phyloP scores from a whole-genome alignment of 1,284 basidiomycete genomes.

The Tetrapyrgos nigripes region DNA sequence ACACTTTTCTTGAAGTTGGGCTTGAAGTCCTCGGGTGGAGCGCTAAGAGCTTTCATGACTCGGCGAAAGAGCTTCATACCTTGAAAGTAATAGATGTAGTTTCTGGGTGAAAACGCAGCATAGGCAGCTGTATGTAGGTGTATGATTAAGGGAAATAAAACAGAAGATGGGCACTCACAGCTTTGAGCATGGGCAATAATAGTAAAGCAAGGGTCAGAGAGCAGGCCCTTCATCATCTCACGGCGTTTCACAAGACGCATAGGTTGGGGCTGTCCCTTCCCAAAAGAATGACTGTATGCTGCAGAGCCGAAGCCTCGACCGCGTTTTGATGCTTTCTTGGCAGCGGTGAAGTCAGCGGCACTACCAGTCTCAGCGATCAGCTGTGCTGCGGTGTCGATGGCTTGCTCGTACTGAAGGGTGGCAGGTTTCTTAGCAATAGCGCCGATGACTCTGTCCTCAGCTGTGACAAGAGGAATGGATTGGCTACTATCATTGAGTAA shows the following conservation, averaged over 20 bases:
- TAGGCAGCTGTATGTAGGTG: background rate
- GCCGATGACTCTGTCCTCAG: background rate
- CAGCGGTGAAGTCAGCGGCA: background rate
- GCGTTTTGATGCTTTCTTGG: background rate
- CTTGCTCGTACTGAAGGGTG: background rate
- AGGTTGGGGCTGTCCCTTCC: conserved; percentile 1
- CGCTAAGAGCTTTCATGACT: background rate
- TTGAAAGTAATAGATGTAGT: background rate
- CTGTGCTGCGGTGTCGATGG: background rate
- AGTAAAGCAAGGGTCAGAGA: background rate
- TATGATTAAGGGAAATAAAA: background rate
- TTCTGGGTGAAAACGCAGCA: background rate
- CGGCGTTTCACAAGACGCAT: background rate
- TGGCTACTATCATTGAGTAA: background rate
- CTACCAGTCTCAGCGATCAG: background rate
- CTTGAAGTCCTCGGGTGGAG: background rate
- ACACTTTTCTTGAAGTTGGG: conserved; percentile 4
- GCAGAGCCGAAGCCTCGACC: background rate
- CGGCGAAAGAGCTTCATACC: background rate
- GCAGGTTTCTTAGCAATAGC: background rate
- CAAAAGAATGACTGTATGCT: background rate
- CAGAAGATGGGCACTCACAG: no score
- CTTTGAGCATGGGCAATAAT: background rate
- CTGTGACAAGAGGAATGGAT: background rate
- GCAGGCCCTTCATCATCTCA: background rate